Evolutionary conservation across 179 eudicot species (phyloP).

Genomic region (Vitellaria paradoxa): DNA sequence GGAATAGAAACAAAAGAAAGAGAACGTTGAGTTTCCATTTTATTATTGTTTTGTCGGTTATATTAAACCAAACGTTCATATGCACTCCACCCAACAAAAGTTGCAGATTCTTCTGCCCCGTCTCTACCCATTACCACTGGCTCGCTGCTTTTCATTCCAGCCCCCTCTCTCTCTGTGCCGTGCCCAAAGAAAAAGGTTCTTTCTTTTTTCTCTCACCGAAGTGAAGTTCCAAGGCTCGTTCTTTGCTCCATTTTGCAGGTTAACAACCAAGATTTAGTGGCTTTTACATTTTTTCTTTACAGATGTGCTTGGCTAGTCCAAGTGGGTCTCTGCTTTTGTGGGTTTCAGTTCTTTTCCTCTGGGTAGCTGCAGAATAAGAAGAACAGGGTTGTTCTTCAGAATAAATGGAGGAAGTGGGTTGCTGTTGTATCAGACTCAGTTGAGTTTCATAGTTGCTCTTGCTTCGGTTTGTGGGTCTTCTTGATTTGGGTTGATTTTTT

Average conservation of each 20-base stretch:
- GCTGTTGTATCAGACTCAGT: background rate
- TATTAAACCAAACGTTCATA: slow-evolving; percentile 30
- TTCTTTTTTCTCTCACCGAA: slow-evolving; percentile 3
- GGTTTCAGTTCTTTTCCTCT: background rate
- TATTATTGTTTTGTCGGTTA: background rate
- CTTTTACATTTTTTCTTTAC: background rate
- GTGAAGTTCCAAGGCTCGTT: background rate
- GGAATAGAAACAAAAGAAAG: slow-evolving; percentile 6
- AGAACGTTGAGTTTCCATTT: slow-evolving; percentile 3
- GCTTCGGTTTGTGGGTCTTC: too few species aligned
- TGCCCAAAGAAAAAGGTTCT: background rate
- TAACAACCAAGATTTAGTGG: background rate
- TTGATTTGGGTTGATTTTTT: background rate
- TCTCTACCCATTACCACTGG: background rate
- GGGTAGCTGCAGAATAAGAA: slow-evolving; percentile 8
- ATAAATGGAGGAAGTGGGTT: slow-evolving; percentile 1
- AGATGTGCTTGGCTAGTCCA: background rate
- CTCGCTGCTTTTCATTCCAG: background rate
- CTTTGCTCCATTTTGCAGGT: background rate
- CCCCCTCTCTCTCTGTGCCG: slow-evolving; percentile 1
- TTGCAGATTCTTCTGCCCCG: slow-evolving; percentile 17
- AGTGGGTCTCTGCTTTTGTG: slow-evolving; percentile 5
- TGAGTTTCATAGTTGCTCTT: background rate
- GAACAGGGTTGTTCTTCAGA: slow-evolving; percentile 3
- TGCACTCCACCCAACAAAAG: slow-evolving; percentile 43